Evolutionary conservation across 2,329 filamentous ascomycete species (phyloP).

Genomic region (Ceratocystis cubensis): DNA sequence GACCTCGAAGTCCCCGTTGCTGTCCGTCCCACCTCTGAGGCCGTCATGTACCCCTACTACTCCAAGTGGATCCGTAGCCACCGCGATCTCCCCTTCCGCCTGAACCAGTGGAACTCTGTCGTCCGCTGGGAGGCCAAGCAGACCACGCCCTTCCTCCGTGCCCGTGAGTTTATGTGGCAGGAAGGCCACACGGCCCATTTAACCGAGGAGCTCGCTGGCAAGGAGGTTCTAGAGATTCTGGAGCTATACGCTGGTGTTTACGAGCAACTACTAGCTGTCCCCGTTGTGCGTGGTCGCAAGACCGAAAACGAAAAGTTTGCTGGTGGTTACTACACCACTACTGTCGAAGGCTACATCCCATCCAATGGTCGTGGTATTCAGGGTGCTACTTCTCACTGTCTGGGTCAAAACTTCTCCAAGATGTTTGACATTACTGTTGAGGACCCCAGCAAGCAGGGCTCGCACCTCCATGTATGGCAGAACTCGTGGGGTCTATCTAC

Average conservation of each 20-base stretch:
- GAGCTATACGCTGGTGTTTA: slow-evolving; percentile 89
- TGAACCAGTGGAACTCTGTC: slow-evolving; percentile 96
- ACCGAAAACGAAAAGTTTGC: slow-evolving; percentile 98
- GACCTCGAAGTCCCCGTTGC: slow-evolving; percentile 72
- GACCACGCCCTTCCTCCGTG: slow-evolving; percentile 72
- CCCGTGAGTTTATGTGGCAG: slow-evolving; percentile 95
- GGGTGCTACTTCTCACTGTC: slow-evolving; percentile 83
- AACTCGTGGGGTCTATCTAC: slow-evolving; percentile 99
- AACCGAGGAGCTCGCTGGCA: slow-evolving; percentile 64
- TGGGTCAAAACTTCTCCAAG: slow-evolving; percentile 97
- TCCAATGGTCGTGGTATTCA: slow-evolving; percentile 93
- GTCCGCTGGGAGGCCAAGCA: slow-evolving; percentile 97
- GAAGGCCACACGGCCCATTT: slow-evolving; percentile 87
- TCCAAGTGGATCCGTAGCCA: slow-evolving; percentile 95
- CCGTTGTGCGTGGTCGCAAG: slow-evolving; percentile 85
- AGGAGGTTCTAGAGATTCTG: slow-evolving; percentile 85
- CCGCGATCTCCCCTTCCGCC: slow-evolving; percentile 79
- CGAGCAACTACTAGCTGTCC: slow-evolving; percentile 84
- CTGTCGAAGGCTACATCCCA: slow-evolving; percentile 92
- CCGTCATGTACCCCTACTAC: slow-evolving; percentile 93
- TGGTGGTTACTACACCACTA: slow-evolving; percentile 91
- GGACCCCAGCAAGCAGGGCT: slow-evolving; percentile 70
- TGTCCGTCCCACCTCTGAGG: slow-evolving; percentile 56
- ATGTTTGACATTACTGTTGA: slow-evolving; percentile 99
- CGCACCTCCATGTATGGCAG: slow-evolving; percentile 84